These are phyloP conservation scores for Salvia sclarea DNA, from an alignment of 305 asterid genomes.

Conservation along the genomic window DNA sequence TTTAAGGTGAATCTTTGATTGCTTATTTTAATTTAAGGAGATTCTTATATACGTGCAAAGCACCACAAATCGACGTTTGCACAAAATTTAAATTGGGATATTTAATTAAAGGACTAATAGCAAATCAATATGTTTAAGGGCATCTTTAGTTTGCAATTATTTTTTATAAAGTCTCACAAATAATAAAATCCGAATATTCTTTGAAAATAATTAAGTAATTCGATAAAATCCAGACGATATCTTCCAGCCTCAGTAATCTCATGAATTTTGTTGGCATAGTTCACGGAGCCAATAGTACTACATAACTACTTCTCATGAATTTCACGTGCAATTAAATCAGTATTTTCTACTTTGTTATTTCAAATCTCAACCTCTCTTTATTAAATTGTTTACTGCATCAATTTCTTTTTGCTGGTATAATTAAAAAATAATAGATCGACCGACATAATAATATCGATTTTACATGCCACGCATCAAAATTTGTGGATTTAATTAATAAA, in stretches of 20 bases:
- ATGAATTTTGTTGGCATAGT: constrained; percentile 29
- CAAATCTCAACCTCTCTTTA: constrained; percentile 5
- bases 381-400: not conserved
- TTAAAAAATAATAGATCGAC: not conserved
- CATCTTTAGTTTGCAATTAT: not conserved
- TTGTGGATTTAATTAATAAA: too few species aligned
- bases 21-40: not conserved
- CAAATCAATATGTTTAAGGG: constrained; percentile 13
- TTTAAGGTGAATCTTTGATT: too few species aligned
- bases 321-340: constrained; percentile 28
- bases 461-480: too few species aligned
- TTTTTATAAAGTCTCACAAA: not conserved
- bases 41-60: constrained; percentile 28
- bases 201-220: not conserved
- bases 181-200: not conserved
- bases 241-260: constrained; percentile 8
- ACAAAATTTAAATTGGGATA: constrained; percentile 11
- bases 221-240: not conserved
- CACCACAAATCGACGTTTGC: constrained; percentile 9
- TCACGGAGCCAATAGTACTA: constrained; percentile 33
- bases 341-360: constrained; percentile 8
- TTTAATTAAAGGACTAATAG: constrained; percentile 16
- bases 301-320: constrained; percentile 30
- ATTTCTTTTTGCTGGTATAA: not conserved
- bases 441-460: not conserved